Evolutionary conservation across 2,329 filamentous ascomycete genomes (phyloP).

Genomic region (Neofusicoccum laricinum): DNA sequence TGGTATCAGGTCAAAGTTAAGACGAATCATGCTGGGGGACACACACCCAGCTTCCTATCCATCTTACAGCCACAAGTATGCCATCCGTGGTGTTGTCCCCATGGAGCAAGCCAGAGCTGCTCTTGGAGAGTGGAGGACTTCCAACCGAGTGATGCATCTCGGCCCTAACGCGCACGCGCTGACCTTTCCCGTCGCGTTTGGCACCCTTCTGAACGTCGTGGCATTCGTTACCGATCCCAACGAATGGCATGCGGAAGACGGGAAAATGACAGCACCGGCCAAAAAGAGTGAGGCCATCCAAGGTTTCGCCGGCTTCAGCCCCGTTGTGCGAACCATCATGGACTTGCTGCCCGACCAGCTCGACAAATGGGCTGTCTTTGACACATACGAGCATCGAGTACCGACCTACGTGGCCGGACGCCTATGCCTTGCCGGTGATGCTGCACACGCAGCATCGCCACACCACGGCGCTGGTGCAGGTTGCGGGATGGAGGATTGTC

Average conservation of each 20-base stretch:
- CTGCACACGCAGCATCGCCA: slow-evolving; percentile 22
- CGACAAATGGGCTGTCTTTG: slow-evolving; percentile 21
- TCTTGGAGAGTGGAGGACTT: background rate
- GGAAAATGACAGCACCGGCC: slow-evolving; percentile 14
- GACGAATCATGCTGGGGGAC: slow-evolving; percentile 1
- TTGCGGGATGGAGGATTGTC: slow-evolving; percentile 21
- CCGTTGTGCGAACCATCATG: slow-evolving; percentile 1
- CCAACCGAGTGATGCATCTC: background rate
- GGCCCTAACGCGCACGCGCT: slow-evolving; percentile 14
- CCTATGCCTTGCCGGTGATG: slow-evolving; percentile 22
- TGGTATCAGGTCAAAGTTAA: background rate
- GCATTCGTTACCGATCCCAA: slow-evolving; percentile 20
- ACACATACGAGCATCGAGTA: slow-evolving; percentile 18
- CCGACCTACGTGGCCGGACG: slow-evolving; percentile 19
- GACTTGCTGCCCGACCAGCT: background rate
- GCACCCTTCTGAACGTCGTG: slow-evolving; percentile 19
- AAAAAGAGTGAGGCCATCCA: slow-evolving; percentile 16
- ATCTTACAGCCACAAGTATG: slow-evolving; percentile 12
- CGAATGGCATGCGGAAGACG: slow-evolving; percentile 16
- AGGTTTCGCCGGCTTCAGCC: slow-evolving; percentile 9
- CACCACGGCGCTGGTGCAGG: slow-evolving; percentile 24
- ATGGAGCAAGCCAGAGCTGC: background rate
- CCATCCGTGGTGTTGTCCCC: slow-evolving; percentile 2
- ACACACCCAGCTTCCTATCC: background rate
- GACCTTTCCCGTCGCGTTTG: slow-evolving; percentile 21